Evolutionary conservation across 129 eudicot species (phyloP).

Genomic region (Artemisia argyi): DNA sequence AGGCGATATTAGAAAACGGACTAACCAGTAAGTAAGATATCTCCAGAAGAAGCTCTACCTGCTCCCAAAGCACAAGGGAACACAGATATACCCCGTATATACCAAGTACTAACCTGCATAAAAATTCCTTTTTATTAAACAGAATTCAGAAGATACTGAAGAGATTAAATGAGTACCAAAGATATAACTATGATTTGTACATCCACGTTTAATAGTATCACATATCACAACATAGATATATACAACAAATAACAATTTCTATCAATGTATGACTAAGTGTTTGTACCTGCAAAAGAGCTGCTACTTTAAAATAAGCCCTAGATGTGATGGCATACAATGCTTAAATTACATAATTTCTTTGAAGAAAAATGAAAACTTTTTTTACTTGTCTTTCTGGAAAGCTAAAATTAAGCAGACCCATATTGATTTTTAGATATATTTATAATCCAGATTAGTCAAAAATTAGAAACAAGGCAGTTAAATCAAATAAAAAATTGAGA

Average conservation of each 20-base stretch:
- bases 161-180: not conserved
- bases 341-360: conserved; percentile 16
- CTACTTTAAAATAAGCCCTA: too few relatives aligned
- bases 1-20: not conserved
- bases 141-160: not conserved
- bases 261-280: too few relatives aligned
- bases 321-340: conserved; percentile 5
- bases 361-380: not conserved
- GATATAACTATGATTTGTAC: not conserved
- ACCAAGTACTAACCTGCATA: conserved; percentile 20
- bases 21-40: not conserved
- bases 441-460: too few relatives aligned
- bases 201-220: not conserved
- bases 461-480: not conserved
- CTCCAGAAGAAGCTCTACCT: not conserved
- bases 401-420: too few relatives aligned
- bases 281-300: too few relatives aligned
- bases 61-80: not conserved
- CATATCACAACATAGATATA: not conserved
- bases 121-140: not conserved
- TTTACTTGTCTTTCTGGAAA: too few relatives aligned
- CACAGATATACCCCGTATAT: not conserved
- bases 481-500: too few relatives aligned
- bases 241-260: not conserved
- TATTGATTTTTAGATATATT: too few relatives aligned